phyloP scores from a whole-genome alignment of 495 filamentous ascomycete species.

The Letharia columbiana region DNA sequence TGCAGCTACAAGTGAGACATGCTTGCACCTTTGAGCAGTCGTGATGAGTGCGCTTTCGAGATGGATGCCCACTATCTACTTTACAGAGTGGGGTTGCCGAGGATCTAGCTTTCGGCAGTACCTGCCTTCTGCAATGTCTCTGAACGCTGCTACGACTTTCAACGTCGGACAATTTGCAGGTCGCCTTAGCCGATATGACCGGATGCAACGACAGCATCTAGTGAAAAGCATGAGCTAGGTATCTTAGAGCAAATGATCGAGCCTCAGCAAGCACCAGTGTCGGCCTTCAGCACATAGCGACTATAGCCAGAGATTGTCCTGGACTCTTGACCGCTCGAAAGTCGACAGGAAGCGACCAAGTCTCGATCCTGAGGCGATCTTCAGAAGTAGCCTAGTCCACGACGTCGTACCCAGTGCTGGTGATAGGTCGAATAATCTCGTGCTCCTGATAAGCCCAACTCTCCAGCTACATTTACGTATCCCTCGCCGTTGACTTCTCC shows the following conservation, averaged over 20 bases:
- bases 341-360: background rate
- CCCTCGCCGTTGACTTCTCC: constrained; percentile 44
- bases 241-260: background rate
- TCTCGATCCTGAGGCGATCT: background rate
- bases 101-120: background rate
- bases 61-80: background rate
- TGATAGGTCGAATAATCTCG: constrained; percentile 45
- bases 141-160: background rate
- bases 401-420: constrained; percentile 33
- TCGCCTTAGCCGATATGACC: background rate
- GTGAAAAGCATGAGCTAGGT: background rate
- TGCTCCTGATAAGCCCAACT: constrained; percentile 49
- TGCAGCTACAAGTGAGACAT: background rate
- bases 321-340: background rate
- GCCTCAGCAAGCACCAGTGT: background rate
- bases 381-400: constrained; percentile 13
- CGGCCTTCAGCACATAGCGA: background rate
- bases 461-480: constrained; percentile 56
- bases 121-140: background rate
- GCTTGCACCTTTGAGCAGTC: background rate
- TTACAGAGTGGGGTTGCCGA: no score
- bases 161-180: background rate
- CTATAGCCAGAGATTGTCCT: background rate
- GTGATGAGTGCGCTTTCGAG: background rate
- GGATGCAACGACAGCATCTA: background rate